These are phyloP conservation scores for Hansenula lynferdii DNA, from an alignment of 1,139 yeast genomes.

Conservation along the genomic window DNA sequence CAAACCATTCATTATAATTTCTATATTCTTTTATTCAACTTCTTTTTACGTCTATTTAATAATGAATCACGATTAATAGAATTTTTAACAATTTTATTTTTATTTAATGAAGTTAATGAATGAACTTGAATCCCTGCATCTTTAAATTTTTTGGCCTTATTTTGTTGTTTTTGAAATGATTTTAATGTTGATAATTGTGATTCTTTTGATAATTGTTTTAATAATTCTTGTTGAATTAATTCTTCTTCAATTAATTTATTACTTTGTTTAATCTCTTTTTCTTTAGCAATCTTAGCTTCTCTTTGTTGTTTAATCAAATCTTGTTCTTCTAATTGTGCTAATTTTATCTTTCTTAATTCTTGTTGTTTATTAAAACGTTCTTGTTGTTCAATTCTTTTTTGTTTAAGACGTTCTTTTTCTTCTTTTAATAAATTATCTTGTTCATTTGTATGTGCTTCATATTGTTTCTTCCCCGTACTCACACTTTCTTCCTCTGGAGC, in stretches of 20 bases:
- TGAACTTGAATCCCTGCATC: slow-evolving; percentile 17
- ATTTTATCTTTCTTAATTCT: slow-evolving; percentile 25
- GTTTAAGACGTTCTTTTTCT: slow-evolving; percentile 35
- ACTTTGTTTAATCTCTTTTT: slow-evolving; percentile 13
- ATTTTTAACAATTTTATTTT: slow-evolving; percentile 5
- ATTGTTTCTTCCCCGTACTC: slow-evolving; percentile 22
- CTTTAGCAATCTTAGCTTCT: slow-evolving; percentile 16
- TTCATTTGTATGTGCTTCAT: slow-evolving; percentile 34
- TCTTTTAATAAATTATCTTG: slow-evolving; percentile 30
- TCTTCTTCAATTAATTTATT: slow-evolving; percentile 14
- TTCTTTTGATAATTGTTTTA: slow-evolving; percentile 12
- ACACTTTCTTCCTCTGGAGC: slow-evolving; percentile 36
- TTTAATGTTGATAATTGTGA: slow-evolving; percentile 12
- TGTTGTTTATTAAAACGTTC: slow-evolving; percentile 43
- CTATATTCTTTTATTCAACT: slow-evolving; percentile 15
- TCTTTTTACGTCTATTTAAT: slow-evolving; percentile 19
- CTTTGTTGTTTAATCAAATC: slow-evolving; percentile 23
- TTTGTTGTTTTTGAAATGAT: slow-evolving; percentile 7
- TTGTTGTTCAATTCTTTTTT: slow-evolving; percentile 47
- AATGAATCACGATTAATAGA: slow-evolving; percentile 15
- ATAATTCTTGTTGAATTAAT: slow-evolving; percentile 11
- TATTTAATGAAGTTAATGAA: slow-evolving; percentile 8
- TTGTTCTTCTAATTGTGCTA: slow-evolving; percentile 31
- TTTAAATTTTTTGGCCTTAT: slow-evolving; percentile 13
- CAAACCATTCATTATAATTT: neutral